Evolutionary conservation across 2,329 filamentous ascomycete genomes (phyloP).

Genomic region (Arthrobotrys musiformis): DNA sequence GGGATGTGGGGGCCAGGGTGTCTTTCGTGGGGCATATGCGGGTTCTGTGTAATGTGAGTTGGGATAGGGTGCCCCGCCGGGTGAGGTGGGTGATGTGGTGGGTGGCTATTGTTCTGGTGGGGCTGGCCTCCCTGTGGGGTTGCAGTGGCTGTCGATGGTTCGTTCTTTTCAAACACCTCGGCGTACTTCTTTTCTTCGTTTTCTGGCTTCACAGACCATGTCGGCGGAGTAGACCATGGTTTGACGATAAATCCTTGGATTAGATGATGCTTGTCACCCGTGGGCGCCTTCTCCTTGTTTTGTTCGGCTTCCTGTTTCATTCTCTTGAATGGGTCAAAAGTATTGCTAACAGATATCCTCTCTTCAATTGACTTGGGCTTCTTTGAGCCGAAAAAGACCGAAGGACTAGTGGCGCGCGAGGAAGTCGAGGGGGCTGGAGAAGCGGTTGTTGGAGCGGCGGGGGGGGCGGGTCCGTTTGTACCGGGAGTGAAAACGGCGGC

Average conservation of each 20-base stretch:
- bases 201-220: slow-evolving; percentile 78
- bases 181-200: slow-evolving; percentile 81
- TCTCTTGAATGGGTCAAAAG: slow-evolving; percentile 75
- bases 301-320: slow-evolving; percentile 66
- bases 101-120: slow-evolving; percentile 77
- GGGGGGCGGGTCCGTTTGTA: slow-evolving; percentile 56
- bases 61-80: slow-evolving; percentile 69
- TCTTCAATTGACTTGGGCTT: slow-evolving; percentile 74
- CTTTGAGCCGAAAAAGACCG: slow-evolving; percentile 73
- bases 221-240: slow-evolving; percentile 72
- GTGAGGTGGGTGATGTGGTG: slow-evolving; percentile 75
- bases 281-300: slow-evolving; percentile 70
- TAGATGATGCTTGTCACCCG: slow-evolving; percentile 82
- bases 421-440: slow-evolving; percentile 66
- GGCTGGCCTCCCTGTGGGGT: slow-evolving; percentile 77
- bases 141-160: slow-evolving; percentile 70
- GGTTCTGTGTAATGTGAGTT: slow-evolving; percentile 74
- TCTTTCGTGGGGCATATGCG: slow-evolving; percentile 81
- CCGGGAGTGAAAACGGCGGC: slow-evolving; percentile 58
- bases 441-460: slow-evolving; percentile 63
- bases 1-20: slow-evolving; percentile 65
- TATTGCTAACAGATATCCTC: slow-evolving; percentile 67
- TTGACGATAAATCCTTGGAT: slow-evolving; percentile 71
- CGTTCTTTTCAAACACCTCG: slow-evolving; percentile 78
- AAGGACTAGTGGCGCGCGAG: slow-evolving; percentile 66